Base-by-base conservation (phyloP, 805 yeast species). In the Ogataea minuta region DNA sequence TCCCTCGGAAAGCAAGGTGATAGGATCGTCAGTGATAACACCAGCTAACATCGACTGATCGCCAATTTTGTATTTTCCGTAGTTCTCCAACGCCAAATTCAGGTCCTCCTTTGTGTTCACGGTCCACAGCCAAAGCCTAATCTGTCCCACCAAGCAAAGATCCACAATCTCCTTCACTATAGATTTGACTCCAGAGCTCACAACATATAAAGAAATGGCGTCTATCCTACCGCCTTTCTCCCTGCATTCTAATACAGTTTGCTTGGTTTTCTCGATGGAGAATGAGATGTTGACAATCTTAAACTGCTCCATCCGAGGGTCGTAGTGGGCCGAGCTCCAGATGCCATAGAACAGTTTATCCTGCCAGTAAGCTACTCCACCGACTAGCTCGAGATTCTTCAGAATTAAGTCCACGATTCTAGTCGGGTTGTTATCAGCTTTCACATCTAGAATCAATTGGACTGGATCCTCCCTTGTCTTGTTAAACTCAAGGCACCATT, bases 371-470 rank as follows among this genome's bases (percentile, higher is more conserved):
- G 51, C 46, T 3, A 56, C n/a, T 8, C 51, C 53, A 1, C 54
- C 54, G 4, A 48, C 23, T 3, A 45, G 44, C 6, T 41, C 29
- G 28, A 64, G 43, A 2, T 52, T 48, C 8, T 44, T 33, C 26
- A 62, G 44, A 17, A 67, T 44, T 20, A 57, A 28, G 2, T 48
- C 50, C 25, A 49, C 52, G 11, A 67, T 44, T n/a, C 31, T 9
- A 9, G 41, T 37, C 1, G 66, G 64, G 20, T 61, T 55, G 41
- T 56, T 57, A 36, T 53, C 65, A 1, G 50, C 30, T 42, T 64
- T 64, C 21, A 64, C 55, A 44, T 64, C 70, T 28, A 64, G 45
- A 67, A 64, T 62, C 67, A 51, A 64, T 68, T 62, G 69, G 64
- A 55, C 66, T 5, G 36, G 39, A 4, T 13, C 12, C 10, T 27